Percentiles rank a stretch among this genome's conserved stretches.
phyloP scores from a whole-genome alignment of 2,329 filamentous ascomycete genomes.

The Alternaria triticina region DNA sequence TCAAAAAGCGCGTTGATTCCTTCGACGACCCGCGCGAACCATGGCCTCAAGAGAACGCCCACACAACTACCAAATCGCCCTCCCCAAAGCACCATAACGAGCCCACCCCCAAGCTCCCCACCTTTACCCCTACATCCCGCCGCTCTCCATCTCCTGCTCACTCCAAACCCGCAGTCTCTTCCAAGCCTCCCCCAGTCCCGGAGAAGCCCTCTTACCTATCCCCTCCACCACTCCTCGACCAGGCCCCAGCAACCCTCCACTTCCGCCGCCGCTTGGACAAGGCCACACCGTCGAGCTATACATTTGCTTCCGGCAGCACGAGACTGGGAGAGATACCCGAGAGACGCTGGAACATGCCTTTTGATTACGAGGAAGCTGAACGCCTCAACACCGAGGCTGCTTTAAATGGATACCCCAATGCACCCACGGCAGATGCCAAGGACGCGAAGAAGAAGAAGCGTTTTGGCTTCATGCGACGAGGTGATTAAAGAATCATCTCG shows the following conservation, averaged over 20 bases:
- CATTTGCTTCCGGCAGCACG: conserved; percentile 54
- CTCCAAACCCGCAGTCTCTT: background rate
- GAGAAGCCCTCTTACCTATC: conserved; percentile 9
- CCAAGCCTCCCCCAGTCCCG: conserved; percentile 10
- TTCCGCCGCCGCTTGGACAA: conserved; percentile 42
- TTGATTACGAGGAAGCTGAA: conserved; percentile 51
- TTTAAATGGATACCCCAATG: conserved; percentile 12
- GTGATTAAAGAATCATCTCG: background rate
- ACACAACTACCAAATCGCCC: conserved; percentile 8
- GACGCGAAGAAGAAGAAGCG: conserved; percentile 11
- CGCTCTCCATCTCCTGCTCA: conserved; percentile 7
- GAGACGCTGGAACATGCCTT: conserved; percentile 52
- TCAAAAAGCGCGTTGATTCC: conserved; percentile 26
- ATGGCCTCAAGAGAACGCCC: conserved; percentile 27
- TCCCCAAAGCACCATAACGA: conserved; percentile 19
- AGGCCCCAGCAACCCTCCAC: conserved; percentile 5
- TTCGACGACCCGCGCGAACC: conserved; percentile 30
- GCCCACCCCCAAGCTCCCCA: conserved; percentile 21
- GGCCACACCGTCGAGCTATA: conserved; percentile 50
- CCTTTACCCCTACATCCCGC: conserved; percentile 19
- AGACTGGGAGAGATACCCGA: conserved; percentile 58
- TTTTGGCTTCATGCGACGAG: conserved; percentile 15
- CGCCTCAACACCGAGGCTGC: conserved; percentile 50
- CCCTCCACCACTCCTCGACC: conserved; percentile 10
- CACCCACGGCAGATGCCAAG: conserved; percentile 10